phyloP scores from a whole-genome alignment of 1,284 basidiomycete species.

The Apiotrichum sp. region DNA sequence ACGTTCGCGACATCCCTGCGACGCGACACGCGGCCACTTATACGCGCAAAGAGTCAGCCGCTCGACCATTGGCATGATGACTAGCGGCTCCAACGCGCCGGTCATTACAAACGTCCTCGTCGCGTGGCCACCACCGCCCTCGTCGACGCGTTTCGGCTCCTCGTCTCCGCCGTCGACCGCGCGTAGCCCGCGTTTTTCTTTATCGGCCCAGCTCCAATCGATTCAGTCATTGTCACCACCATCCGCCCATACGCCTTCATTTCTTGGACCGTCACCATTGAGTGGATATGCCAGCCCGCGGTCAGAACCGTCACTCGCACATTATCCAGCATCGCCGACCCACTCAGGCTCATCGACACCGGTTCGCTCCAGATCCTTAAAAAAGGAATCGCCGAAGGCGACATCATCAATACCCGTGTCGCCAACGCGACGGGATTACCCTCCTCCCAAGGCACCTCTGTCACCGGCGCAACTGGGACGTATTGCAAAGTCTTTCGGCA shows the following conservation, averaged over 20 bases:
- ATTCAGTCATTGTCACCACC: not conserved
- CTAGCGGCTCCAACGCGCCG: conserved; percentile 37
- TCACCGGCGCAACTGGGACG: conserved; percentile 36
- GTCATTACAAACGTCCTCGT: conserved; percentile 36
- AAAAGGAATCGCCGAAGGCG: not conserved
- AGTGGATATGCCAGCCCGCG: conserved; percentile 5
- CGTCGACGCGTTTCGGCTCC: conserved; percentile 16
- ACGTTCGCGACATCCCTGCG: too few species aligned
- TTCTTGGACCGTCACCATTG: conserved; percentile 3
- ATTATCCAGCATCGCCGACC: not conserved
- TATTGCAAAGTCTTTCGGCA: conserved; percentile 43
- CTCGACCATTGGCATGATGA: not conserved
- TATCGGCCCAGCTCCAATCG: not conserved
- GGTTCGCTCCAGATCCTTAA: conserved; percentile 1
- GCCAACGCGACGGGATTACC: conserved; percentile 17
- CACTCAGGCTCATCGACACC: not conserved
- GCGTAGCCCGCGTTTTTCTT: conserved; percentile 8
- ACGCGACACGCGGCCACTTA: not conserved
- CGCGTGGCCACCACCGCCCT: conserved; percentile 36
- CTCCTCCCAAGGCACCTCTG: conserved; percentile 34
- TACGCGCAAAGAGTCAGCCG: not conserved
- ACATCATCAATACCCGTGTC: not conserved
- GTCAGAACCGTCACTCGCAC: not conserved
- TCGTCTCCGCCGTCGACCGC: conserved; percentile 22
- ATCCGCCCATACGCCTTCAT: not conserved